Base-by-base conservation (phyloP, 306 rosid genomes). In the Citrullus colocynthis region DNA sequence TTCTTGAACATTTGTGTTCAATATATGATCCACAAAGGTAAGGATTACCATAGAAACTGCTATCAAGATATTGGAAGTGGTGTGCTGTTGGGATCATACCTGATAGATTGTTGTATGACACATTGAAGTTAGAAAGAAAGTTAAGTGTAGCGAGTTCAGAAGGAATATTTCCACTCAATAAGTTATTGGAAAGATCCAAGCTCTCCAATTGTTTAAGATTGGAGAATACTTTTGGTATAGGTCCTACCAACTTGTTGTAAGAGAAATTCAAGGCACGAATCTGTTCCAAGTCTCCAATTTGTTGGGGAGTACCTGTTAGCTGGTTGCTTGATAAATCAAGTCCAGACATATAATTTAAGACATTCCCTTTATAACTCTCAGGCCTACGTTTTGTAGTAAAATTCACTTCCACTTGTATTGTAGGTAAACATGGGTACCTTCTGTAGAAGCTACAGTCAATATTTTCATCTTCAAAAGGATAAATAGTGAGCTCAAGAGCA, bases 91-190 rank as follows among this genome's bases (percentile, higher is more conserved):
- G 82, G 6, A 49, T 7, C 45, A 6, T 45, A 34, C 74, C 74
- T 0, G 82, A 80, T 1, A 79, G 57, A 17, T 79, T 79, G 10
- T 79, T 79, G 71, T 71, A 28, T 30, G 78, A 39, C n/a, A 71
- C 82, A 30, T 14, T 44, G 28, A 79, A 71, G 20, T 2, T 28
- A 21, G 5, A 21, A 21, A 78, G 18, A 13, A 8, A 58, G 4
- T 55, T 0, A 10, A 79, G 51, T 4, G 1, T 30, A 30, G 21
- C 30, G 5, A 79, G 74, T 34, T 30, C 6, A 1, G 30, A 4
- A 24, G 82, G 78, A 20, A 79, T 42, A 24, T 24, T 32, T 9
- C 82, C 78, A 39, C 36, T 72, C 41, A 72, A 79, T 2, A 5
- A 39, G 36, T 80, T 80, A 51, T 37, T 51, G 15, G 75, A 80